phyloP scores from a whole-genome alignment of 805 yeast genomes.

The Spathaspora sp. region DNA sequence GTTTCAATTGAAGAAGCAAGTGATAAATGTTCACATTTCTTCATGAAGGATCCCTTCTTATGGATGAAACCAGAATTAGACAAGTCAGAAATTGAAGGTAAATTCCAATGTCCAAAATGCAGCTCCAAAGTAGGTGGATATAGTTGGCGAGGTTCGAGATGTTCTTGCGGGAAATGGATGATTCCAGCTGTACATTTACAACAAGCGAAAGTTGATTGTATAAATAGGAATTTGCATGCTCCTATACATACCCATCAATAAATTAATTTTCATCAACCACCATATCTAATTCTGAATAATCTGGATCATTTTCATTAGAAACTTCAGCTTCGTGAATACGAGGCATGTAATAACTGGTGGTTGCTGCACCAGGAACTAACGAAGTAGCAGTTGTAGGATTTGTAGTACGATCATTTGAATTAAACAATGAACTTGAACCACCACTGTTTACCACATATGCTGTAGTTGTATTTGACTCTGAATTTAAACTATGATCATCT shows the following conservation, averaged over 20 bases:
- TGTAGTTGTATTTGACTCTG: constrained; percentile 12
- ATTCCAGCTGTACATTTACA: constrained; percentile 85
- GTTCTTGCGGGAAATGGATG: constrained; percentile 96
- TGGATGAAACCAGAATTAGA: constrained; percentile 89
- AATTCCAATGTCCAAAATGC: constrained; percentile 82
- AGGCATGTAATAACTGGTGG: not conserved
- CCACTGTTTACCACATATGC: constrained; percentile 6
- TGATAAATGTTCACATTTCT: constrained; percentile 73
- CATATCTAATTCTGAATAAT: constrained; percentile 39
- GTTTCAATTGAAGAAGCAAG: constrained; percentile 57
- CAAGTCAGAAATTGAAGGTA: constrained; percentile 80
- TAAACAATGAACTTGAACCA: constrained; percentile 2
- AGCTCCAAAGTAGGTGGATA: constrained; percentile 83
- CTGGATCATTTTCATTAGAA: constrained; percentile 12
- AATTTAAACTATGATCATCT: constrained; percentile 30
- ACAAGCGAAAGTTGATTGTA: constrained; percentile 74
- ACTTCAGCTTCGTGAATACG: constrained; percentile 5
- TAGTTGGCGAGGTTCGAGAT: constrained; percentile 90
- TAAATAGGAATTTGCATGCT: constrained; percentile 17
- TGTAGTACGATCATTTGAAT: constrained; percentile 17
- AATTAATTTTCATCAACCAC: constrained; percentile 31
- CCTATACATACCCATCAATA: not conserved
- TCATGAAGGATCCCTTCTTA: constrained; percentile 71
- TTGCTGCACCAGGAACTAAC: not conserved
- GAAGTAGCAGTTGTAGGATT: constrained; percentile 15